Conservation (phyloP, 1,139 yeast species). For the Blastobotrys niveus region DNA sequence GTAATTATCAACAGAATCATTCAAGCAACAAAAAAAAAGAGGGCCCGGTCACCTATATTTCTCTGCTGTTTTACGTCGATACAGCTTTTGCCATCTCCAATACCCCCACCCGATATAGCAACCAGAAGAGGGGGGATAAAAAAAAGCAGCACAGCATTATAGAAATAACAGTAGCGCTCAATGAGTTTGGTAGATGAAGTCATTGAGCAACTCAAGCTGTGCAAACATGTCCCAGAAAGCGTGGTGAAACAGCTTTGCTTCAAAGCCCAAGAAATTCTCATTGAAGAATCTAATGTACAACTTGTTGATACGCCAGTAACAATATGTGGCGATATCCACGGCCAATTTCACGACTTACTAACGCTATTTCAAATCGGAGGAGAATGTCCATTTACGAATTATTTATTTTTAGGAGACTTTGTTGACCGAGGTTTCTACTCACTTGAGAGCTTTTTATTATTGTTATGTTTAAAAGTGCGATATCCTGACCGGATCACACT, state of each 20-base stretch:
- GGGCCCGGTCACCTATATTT: too few relatives aligned
- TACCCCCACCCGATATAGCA: too few relatives aligned
- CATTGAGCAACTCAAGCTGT: slow-evolving; percentile 57
- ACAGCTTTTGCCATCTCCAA: too few relatives aligned
- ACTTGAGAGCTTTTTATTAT: slow-evolving; percentile 70
- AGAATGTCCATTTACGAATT: slow-evolving; percentile 70
- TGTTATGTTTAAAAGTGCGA: slow-evolving; percentile 77
- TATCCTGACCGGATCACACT: slow-evolving; percentile 94
- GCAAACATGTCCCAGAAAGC: slow-evolving; percentile 77
- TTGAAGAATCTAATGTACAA: slow-evolving; percentile 88
- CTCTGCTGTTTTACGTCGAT: too few relatives aligned
- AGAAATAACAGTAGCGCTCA: too few relatives aligned
- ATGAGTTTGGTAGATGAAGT: slow-evolving; percentile 32
- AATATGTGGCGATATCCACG: slow-evolving; percentile 96
- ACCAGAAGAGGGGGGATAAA: too few relatives aligned
- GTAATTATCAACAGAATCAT: too few relatives aligned
- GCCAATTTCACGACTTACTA: slow-evolving; percentile 87
- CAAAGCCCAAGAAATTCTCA: slow-evolving; percentile 83
- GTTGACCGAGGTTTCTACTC: slow-evolving; percentile 98
- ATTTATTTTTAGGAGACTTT: slow-evolving; percentile 69
- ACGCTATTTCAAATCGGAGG: slow-evolving; percentile 84
- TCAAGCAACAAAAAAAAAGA: too few relatives aligned
- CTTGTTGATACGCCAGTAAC: slow-evolving; percentile 95
- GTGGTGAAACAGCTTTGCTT: slow-evolving; percentile 77
- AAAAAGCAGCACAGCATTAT: too few relatives aligned